A percentile compares a stretch with the other conserved stretches of the same genome.
phyloP scores from a whole-genome alignment of 2,329 filamentous ascomycete species.

The Decorospora gaudefroyi region DNA sequence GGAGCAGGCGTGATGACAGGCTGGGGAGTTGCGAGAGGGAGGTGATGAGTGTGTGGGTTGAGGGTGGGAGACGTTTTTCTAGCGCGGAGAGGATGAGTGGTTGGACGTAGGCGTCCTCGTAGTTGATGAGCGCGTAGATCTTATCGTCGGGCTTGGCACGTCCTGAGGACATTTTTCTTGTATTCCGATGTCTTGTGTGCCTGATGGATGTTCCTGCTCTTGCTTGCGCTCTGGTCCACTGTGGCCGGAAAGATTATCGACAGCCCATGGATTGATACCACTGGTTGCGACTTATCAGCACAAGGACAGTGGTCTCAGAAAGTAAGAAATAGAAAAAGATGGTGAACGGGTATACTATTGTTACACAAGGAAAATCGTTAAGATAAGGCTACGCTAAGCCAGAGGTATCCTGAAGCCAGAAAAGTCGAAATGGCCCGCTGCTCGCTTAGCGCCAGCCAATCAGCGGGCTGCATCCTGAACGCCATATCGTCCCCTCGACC shows the following conservation, averaged over 20 bases:
- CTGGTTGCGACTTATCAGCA: no score
- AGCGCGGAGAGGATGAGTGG: constrained; percentile 80
- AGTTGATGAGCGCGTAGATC: constrained; percentile 75
- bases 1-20: constrained; percentile 61
- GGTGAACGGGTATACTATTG: constrained; percentile 14
- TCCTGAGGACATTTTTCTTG: no score
- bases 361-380: constrained; percentile 30
- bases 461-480: constrained; percentile 26
- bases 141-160: constrained; percentile 18
- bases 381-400: constrained; percentile 12
- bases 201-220: no score
- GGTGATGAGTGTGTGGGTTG: constrained; percentile 61
- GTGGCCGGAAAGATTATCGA: no score
- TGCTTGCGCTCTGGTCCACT: no score
- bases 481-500: constrained; percentile 16
- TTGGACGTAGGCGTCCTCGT: constrained; percentile 88
- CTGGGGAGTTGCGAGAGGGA: constrained; percentile 55
- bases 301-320: no score
- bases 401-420: constrained; percentile 20
- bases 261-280: no score
- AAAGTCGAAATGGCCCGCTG: constrained; percentile 26
- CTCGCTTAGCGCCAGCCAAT: constrained; percentile 44
- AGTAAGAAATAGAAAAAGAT: not conserved
- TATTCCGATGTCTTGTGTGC: no score
- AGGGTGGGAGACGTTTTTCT: constrained; percentile 61